phyloP scores from a whole-genome alignment of 305 asterid species.

The Fraxinus sp. region DNA sequence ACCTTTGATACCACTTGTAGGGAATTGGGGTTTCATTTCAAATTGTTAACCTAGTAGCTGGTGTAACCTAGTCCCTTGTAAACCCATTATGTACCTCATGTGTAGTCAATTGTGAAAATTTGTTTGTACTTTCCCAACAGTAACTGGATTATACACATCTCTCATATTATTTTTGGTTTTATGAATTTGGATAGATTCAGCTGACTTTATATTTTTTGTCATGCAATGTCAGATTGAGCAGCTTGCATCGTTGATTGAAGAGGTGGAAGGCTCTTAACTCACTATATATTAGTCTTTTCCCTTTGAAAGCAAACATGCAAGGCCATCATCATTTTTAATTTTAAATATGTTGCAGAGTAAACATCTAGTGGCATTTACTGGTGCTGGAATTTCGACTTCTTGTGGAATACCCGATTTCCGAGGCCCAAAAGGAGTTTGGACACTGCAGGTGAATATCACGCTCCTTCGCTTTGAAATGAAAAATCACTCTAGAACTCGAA shows the following conservation, averaged over 20 bases:
- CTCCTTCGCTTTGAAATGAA: not conserved
- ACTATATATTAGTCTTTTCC: constrained; percentile 18
- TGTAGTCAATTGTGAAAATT: not conserved
- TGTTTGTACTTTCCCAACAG: not conserved
- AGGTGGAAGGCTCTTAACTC: constrained; percentile 43
- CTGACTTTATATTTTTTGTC: constrained; percentile 1
- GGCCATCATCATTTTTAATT: constrained; percentile 12
- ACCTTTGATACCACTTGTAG: not conserved
- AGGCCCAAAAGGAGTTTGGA: constrained; percentile 98
- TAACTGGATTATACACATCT: not conserved
- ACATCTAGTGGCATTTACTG: constrained; percentile 95
- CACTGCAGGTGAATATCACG: constrained; percentile 68
- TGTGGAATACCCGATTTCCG: constrained; percentile 99
- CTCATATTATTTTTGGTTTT: constrained; percentile 11
- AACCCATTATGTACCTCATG: not conserved
- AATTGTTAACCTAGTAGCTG: not conserved
- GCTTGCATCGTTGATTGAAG: constrained; percentile 56
- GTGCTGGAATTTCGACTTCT: constrained; percentile 96
- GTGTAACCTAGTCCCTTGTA: not conserved
- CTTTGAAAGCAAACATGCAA: not conserved
- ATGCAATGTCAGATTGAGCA: constrained; percentile 57
- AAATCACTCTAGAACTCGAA: constrained; percentile 11
- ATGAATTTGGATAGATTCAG: not conserved
- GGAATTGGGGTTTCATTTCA: not conserved
- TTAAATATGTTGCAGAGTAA: constrained; percentile 59